Base-by-base conservation (phyloP, 192 early-diverging fungal genomes). In the Backusella tarrabulga region DNA sequence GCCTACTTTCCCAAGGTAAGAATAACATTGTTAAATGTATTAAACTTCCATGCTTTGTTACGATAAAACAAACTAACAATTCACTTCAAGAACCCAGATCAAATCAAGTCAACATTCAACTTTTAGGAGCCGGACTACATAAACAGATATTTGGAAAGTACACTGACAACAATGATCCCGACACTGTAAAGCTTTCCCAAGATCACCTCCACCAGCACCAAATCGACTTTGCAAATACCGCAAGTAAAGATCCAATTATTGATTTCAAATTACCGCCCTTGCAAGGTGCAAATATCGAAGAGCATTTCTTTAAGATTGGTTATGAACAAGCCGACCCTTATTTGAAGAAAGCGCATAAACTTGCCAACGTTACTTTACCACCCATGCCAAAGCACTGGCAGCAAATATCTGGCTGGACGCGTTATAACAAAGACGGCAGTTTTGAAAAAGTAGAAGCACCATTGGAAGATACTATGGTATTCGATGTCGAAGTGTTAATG, bases 401-500 rank as follows among this genome's bases (percentile, higher is more conserved):
- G 3, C 77, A 81, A 38, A 77, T 76, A 19, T 66, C 83, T 21
- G 96, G 96, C 12, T 99, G 97, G 98, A 94, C 92, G 4, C 87
- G 91, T 2, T 99, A 99, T 75, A 83, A 78, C 74, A 3, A 85
- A 87, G 32, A 78, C 77, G 15, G 70, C 60, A 6, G 34, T 29
- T 6, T 32, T 38, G 23, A 77, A 21, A 14, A 41, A 17, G 92
- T 94, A 0, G 83, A 72, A 2, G 85, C 84, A 40, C 90, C 91
- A 1, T 73, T 74, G 19, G 95, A 93, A 36, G 88, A 89, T 32
- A 85, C 85, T 8, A 77, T 98, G 66, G 92, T 94, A 15, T 95
- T 98, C 83, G 97, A 97, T 81, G 91, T 94, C 5, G 97, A 99
- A 83, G 90, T 92, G 0, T 74, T 97, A 8, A 88, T 90, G 4